A percentile compares a stretch with the other conserved stretches of the same genome.
Conservation (phyloP, 257 asterid species). For the Verbena officinalis region DNA sequence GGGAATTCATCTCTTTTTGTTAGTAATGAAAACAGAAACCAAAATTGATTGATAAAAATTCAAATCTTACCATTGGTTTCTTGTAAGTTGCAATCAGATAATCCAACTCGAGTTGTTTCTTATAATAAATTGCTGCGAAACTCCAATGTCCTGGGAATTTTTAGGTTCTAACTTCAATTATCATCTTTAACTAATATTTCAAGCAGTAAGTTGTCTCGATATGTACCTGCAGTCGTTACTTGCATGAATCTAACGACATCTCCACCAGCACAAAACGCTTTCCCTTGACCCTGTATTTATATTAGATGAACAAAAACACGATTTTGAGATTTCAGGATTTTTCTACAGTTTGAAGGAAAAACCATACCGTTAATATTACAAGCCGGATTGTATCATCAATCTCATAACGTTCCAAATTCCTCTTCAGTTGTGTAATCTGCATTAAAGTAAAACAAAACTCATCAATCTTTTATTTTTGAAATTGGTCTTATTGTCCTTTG, state of each 20-base stretch:
- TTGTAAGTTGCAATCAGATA: constrained; percentile 10
- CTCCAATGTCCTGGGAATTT: constrained; percentile 23
- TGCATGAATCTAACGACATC: neutral
- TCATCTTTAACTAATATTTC: too few relatives aligned
- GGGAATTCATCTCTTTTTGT: neutral
- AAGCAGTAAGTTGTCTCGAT: neutral
- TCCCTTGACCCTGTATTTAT: constrained; percentile 21
- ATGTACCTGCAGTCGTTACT: neutral
- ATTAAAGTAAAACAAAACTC: neutral
- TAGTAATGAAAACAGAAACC: neutral
- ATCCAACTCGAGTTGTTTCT: neutral
- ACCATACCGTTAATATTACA: constrained; percentile 9
- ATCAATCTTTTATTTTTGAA: too few relatives aligned
- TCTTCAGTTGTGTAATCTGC: constrained; percentile 11
- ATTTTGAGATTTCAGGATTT: neutral
- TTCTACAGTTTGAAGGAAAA: neutral
- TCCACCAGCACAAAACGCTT: constrained; percentile 19
- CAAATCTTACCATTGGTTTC: constrained; percentile 18
- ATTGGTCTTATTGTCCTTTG: too few relatives aligned
- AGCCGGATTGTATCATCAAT: constrained; percentile 6
- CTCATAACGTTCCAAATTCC: constrained; percentile 1
- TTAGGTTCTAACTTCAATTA: too few relatives aligned
- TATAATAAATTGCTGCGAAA: neutral
- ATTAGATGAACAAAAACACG: neutral
- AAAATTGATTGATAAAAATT: neutral